phyloP scores from a whole-genome alignment of 1,284 basidiomycete species.

The Anthracocystis setariae region DNA sequence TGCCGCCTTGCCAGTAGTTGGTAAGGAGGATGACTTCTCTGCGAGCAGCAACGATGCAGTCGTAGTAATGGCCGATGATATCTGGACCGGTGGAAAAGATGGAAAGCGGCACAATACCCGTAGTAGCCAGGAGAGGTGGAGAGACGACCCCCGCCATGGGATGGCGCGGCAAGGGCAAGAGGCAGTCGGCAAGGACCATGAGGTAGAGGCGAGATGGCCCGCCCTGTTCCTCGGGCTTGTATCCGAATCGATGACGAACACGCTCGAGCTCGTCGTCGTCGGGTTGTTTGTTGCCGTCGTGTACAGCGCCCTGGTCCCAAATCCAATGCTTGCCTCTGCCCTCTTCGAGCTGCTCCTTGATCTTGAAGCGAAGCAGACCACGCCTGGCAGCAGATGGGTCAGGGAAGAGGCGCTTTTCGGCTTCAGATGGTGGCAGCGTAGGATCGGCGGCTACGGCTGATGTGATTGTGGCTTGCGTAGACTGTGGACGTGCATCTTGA shows the following conservation, averaged over 20 bases:
- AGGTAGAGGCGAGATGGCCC: slow-evolving; percentile 61
- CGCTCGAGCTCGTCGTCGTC: slow-evolving; percentile 59
- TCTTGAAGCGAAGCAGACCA: slow-evolving; percentile 57
- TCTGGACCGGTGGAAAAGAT: slow-evolving; percentile 66
- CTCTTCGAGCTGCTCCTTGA: slow-evolving; percentile 61
- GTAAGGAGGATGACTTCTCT: slow-evolving; percentile 65
- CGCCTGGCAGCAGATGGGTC: slow-evolving; percentile 51
- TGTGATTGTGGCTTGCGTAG: slow-evolving; percentile 57
- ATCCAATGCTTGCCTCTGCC: slow-evolving; percentile 61
- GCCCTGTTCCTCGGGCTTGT: slow-evolving; percentile 50
- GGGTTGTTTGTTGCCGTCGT: slow-evolving; percentile 54
- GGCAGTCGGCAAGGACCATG: slow-evolving; percentile 64
- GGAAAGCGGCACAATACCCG: slow-evolving; percentile 63
- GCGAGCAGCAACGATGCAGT: slow-evolving; percentile 64
- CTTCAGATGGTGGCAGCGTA: slow-evolving; percentile 45
- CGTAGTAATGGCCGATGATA: slow-evolving; percentile 66
- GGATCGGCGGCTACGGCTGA: slow-evolving; percentile 62
- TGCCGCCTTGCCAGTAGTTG: slow-evolving; percentile 67
- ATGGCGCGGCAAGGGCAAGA: slow-evolving; percentile 53
- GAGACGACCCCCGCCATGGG: slow-evolving; percentile 65
- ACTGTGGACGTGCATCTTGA: slow-evolving; percentile 41
- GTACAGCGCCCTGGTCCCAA: slow-evolving; percentile 64
- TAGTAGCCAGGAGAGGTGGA: slow-evolving; percentile 63
- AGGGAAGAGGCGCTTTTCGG: slow-evolving; percentile 56
- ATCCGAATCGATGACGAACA: slow-evolving; percentile 54